Conservation (phyloP, 208 protist genomes). For the Leishmania tarentolae region DNA sequence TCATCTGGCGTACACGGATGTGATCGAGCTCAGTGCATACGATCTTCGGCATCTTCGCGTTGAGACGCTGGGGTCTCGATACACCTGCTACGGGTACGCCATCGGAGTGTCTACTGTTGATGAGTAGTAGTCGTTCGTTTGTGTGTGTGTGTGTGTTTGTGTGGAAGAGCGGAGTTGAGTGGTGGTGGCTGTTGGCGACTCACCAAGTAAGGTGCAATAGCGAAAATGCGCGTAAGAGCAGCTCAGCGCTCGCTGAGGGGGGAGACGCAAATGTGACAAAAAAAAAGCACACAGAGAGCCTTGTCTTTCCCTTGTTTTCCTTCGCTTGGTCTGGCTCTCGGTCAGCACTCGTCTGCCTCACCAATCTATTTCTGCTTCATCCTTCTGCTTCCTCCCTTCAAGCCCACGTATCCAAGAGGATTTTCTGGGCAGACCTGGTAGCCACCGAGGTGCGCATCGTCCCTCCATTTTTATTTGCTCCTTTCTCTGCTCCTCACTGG, state of each 20-base stretch:
- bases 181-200: neutral
- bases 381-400: neutral
- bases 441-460: neutral
- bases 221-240: neutral
- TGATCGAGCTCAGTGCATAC: slow-evolving; percentile 31
- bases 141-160: no score
- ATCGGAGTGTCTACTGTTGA: slow-evolving; percentile 16
- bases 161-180: no score
- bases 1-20: slow-evolving; percentile 16
- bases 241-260: neutral
- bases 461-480: neutral
- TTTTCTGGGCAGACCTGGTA: neutral
- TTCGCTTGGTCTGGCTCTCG: neutral
- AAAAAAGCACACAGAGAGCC: neutral
- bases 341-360: neutral
- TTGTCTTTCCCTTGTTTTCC: neutral
- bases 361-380: neutral
- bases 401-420: neutral
- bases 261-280: no score
- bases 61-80: slow-evolving; percentile 61
- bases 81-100: slow-evolving; percentile 47
- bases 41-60: slow-evolving; percentile 35
- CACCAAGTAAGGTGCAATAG: neutral
- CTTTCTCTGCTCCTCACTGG: neutral
- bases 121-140: neutral